A percentile compares a stretch with the other conserved stretches of the same genome.
Conservation (phyloP, 2,329 filamentous ascomycete genomes). For the Colletotrichum simmondsii region DNA sequence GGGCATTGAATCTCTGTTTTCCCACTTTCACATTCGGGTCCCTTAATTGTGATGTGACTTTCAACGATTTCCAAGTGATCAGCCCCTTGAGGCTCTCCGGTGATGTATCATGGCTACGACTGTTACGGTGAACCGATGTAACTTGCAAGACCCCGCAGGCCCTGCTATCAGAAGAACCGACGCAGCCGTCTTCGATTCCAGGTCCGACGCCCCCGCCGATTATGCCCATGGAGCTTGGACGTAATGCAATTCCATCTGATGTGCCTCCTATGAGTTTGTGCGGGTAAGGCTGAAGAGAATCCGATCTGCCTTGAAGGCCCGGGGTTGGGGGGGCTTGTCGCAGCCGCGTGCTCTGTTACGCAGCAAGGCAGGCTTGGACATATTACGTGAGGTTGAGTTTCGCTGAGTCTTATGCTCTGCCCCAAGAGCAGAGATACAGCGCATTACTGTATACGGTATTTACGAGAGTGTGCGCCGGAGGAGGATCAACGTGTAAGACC, state of each 20-base stretch:
- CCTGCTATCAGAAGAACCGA: no score
- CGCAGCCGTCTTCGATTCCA: no score
- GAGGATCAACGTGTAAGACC: not conserved
- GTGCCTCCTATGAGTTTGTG: not conserved
- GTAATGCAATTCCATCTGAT: not conserved
- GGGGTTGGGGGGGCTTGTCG: not conserved
- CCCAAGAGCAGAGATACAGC: not conserved
- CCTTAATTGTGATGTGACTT: not conserved
- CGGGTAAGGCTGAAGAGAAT: not conserved
- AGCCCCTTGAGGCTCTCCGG: not conserved
- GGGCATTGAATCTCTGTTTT: conserved; percentile 34
- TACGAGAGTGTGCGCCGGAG: not conserved
- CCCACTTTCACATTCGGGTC: conserved; percentile 10
- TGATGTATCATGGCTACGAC: not conserved
- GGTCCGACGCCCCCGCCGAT: no score
- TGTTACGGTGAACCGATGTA: not conserved
- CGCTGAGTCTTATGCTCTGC: not conserved
- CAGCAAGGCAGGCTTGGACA: not conserved
- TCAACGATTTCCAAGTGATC: no score
- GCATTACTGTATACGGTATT: not conserved
- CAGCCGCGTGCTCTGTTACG: not conserved
- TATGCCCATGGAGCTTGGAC: no score
- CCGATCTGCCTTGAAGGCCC: not conserved
- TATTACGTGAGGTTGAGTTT: not conserved
- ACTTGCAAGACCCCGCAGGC: not conserved